These are phyloP conservation scores for Coemansia sp. DNA, from an alignment of 192 early-diverging fungal species.

Conservation along the genomic window DNA sequence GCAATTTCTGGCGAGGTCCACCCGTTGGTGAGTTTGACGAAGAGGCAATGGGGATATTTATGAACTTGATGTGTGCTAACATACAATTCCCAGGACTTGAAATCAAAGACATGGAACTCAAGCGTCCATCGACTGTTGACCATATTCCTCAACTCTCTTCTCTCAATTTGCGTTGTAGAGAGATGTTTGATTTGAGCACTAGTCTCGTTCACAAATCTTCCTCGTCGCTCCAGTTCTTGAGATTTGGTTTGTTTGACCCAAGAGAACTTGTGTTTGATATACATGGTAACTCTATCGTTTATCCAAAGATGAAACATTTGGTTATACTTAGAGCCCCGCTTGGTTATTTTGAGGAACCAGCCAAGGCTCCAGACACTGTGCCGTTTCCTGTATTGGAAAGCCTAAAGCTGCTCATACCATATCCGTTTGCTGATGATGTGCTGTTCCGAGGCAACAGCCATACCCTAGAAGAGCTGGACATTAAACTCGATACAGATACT, in stretches of 20 bases:
- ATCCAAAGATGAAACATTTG: conserved; percentile 2
- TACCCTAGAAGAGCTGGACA: neutral
- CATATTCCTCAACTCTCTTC: no score
- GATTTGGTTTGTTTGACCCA: neutral
- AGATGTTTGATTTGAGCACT: neutral
- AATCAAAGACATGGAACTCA: no score
- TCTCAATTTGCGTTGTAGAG: no score
- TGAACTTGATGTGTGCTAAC: neutral
- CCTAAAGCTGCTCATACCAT: neutral
- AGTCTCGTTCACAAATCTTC: neutral
- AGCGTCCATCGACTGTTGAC: no score
- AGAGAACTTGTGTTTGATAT: neutral
- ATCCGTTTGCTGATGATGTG: neutral
- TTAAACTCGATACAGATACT: neutral
- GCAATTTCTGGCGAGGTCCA: no score
- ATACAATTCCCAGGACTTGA: no score
- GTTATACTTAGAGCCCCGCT: neutral
- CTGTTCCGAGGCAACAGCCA: neutral
- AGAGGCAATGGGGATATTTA: neutral
- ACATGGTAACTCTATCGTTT: neutral
- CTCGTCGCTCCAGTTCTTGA: neutral
- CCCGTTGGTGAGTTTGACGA: neutral
- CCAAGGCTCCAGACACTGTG: neutral
- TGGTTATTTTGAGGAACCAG: neutral
- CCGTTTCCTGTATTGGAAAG: neutral